Conservation (phyloP, 345 rosid genomes). For the Arabis alpina region DNA sequence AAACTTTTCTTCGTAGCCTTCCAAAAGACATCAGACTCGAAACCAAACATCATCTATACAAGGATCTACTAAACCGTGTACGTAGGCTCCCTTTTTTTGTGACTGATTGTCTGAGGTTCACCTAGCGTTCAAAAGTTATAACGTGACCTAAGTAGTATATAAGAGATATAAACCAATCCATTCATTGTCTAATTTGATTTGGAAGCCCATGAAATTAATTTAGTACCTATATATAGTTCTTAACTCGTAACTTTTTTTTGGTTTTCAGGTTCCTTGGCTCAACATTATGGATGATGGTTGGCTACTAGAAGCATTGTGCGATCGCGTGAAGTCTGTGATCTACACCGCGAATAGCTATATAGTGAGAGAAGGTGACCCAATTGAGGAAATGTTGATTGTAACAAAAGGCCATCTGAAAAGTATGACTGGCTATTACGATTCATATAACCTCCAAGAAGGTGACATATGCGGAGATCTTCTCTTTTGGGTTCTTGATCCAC, state of each 20-base stretch:
- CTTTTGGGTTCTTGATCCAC: conserved; percentile 59
- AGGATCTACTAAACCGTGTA: conserved; percentile 17
- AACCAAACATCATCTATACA: conserved; percentile 26
- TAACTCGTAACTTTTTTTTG: background rate
- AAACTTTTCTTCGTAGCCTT: conserved; percentile 26
- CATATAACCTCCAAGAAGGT: conserved; percentile 48
- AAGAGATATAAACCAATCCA: too few species aligned
- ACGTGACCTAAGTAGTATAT: too few species aligned
- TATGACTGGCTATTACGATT: conserved; percentile 45
- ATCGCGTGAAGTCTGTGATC: conserved; percentile 32
- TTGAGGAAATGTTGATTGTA: conserved; percentile 45
- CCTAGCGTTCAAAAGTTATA: background rate
- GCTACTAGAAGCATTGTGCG: conserved; percentile 41
- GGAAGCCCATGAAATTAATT: too few species aligned
- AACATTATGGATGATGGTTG: conserved; percentile 37
- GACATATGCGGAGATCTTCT: conserved; percentile 74
- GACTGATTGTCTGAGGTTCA: background rate
- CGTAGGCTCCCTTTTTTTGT: conserved; percentile 10
- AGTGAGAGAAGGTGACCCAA: conserved; percentile 41
- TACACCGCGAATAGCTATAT: conserved; percentile 34
- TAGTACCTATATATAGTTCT: background rate
- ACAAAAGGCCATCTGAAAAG: conserved; percentile 36
- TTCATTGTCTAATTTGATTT: too few species aligned
- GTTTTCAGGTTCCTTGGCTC: conserved; percentile 47
- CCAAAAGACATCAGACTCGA: conserved; percentile 34